Base-by-base conservation (phyloP, 306 rosid species). In the Sophora flavescens region DNA sequence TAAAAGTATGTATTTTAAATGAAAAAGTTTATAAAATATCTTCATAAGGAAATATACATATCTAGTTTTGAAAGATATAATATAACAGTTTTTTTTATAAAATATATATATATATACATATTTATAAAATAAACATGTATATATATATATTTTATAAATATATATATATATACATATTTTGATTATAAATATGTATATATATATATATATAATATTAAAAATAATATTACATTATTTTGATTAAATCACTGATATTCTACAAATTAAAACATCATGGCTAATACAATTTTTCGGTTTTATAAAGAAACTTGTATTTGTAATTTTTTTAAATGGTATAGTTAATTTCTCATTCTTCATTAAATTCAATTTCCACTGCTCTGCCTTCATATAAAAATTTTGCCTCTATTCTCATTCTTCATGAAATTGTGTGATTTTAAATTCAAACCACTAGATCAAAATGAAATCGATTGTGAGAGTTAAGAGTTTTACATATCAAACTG, bases 361-460 rank as follows among this genome's bases (percentile, higher is more conserved):
- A 22, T 66, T 6, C 38, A 65, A 41, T 28, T 56, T 38, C 33
- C 45, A 53, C 28, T 18, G 10, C 13, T 68, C 35, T 17, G 41
- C 36, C 63, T 56, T 36, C 12, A 5, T 54, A 12, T 38, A 32
- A 39, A 54, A 56, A 45, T 1, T 68, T 12, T 47, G 51, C 15
- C 0, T 8, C 4, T 64, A 22, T 3, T 45, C 26, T 45, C 14
- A 45, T 22, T 39, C 28, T 63, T 39, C 22, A 47, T 63, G 17
- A 64, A 64, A 64, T 64, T 39, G 22, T 39, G 22, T 36, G 35
- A 15, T 8, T 41, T 65, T 65, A 22, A 42, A 42, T 41, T 65
- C 42, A 22, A 42, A 42, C 17, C 18, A 18, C 36, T 42, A 65
- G 17, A 42, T 44, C n/a, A 17, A 38, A n/a, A 62, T 62, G 2